phyloP scores from a whole-genome alignment of 2,329 filamentous ascomycete genomes.

The Aspergillus sergii region DNA sequence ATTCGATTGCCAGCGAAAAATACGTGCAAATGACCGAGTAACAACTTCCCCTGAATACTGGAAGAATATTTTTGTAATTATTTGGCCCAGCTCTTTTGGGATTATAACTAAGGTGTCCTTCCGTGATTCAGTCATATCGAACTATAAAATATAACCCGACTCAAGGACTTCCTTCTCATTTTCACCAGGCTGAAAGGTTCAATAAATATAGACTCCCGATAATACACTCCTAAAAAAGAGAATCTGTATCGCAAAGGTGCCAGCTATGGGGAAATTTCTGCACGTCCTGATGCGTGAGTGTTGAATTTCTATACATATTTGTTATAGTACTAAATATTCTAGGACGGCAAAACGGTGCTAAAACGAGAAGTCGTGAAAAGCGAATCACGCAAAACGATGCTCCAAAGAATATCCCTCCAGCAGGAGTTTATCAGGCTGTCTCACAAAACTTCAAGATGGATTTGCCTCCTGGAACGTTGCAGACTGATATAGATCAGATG shows the following conservation, averaged over 20 bases:
- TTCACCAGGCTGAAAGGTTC: not conserved
- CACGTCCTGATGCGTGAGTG: not conserved
- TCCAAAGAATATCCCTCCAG: not conserved
- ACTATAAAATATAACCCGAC: not conserved
- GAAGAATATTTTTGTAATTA: not conserved
- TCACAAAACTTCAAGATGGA: not conserved
- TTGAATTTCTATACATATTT: not conserved
- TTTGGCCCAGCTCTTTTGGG: not conserved
- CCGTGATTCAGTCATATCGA: not conserved
- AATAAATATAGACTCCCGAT: not conserved
- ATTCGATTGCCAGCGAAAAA: not conserved
- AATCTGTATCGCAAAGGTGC: not conserved
- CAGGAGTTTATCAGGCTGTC: not conserved
- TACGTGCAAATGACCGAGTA: not conserved
- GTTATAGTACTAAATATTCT: not conserved
- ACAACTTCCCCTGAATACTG: not conserved
- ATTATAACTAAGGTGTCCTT: not conserved
- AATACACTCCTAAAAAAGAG: not conserved
- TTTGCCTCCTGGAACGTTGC: not conserved
- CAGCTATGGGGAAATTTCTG: not conserved
- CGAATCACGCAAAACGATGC: not conserved
- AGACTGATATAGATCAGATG: not conserved
- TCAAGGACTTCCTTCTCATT: not conserved
- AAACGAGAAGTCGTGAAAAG: not conserved
- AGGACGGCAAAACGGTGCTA: not conserved